Conservation (phyloP, 495 filamentous ascomycete species). For the Penicillium taxi region DNA sequence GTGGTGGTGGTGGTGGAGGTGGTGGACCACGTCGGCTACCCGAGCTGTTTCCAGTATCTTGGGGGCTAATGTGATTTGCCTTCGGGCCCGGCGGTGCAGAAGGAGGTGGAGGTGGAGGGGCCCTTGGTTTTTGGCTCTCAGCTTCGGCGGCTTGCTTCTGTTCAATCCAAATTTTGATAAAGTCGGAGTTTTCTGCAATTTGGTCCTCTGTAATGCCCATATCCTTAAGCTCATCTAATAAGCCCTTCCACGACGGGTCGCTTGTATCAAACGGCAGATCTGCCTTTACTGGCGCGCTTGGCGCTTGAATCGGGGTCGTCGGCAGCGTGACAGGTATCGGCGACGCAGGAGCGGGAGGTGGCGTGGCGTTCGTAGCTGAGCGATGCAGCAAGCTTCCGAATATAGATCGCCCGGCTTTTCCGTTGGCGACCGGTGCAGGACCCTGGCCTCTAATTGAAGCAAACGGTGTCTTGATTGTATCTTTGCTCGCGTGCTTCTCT, state of each 20-base stretch:
- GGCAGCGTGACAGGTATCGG: conserved; percentile 45
- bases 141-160: conserved; percentile 59
- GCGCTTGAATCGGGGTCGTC: background rate
- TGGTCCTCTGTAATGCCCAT: conserved; percentile 93
- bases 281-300: conserved; percentile 32
- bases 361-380: conserved; percentile 51
- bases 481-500: conserved; percentile 87
- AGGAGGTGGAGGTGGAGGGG: conserved; percentile 28
- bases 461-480: conserved; percentile 70
- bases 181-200: conserved; percentile 86
- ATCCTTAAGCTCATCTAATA: conserved; percentile 69
- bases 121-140: conserved; percentile 24
- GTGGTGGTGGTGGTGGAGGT: conserved; percentile 83
- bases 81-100: conserved; percentile 49
- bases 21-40: conserved; percentile 64
- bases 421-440: conserved; percentile 38
- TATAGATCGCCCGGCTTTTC: conserved; percentile 45
- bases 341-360: conserved; percentile 41
- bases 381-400: conserved; percentile 68
- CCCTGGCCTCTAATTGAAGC: conserved; percentile 48
- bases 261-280: conserved; percentile 67
- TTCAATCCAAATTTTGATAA: conserved; percentile 86
- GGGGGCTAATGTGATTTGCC: conserved; percentile 51
- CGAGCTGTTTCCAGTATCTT: conserved; percentile 56
- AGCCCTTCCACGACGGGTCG: conserved; percentile 76